Evolutionary conservation across 768 basidiomycete genomes (phyloP).

Genomic region (Macrolepiota albuminosa): DNA sequence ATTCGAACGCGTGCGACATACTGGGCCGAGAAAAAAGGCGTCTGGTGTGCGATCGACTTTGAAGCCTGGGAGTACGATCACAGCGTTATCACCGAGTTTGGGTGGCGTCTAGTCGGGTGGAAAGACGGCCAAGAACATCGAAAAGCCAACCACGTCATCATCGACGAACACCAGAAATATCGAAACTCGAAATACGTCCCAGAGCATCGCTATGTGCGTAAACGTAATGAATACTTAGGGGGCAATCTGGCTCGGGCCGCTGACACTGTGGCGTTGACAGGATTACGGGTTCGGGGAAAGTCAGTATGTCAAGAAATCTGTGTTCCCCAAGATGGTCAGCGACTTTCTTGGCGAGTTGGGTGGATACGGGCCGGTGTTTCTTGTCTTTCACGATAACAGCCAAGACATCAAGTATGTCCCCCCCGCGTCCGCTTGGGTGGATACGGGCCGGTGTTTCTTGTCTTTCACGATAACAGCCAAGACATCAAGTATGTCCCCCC

Average conservation of each 20-base stretch:
- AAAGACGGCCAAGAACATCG: constrained; percentile 42
- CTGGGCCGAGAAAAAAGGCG: constrained; percentile 60
- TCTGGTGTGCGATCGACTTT: constrained; percentile 78
- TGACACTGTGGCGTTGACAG: constrained; percentile 27
- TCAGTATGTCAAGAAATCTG: constrained; percentile 42
- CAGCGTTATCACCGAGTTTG: constrained; percentile 72
- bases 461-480: constrained; percentile 75
- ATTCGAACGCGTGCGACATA: constrained; percentile 67
- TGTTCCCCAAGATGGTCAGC: constrained; percentile 49
- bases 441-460: constrained; percentile 63
- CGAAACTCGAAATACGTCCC: constrained; percentile 61
- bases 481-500: constrained; percentile 60
- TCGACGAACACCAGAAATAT: constrained; percentile 55
- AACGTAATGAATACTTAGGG: no score
- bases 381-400: constrained; percentile 76
- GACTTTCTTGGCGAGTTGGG: constrained; percentile 36
- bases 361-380: constrained; percentile 56
- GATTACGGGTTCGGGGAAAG: constrained; percentile 65
- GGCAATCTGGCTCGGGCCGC: neutral
- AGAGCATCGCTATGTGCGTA: constrained; percentile 52
- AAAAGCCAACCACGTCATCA: constrained; percentile 56
- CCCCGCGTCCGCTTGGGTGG: constrained; percentile 24
- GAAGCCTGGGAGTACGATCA: constrained; percentile 83
- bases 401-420: constrained; percentile 68
- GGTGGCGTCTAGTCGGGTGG: constrained; percentile 65